Conservation (phyloP, 768 basidiomycete species). For the Hypholoma sublateritium region DNA sequence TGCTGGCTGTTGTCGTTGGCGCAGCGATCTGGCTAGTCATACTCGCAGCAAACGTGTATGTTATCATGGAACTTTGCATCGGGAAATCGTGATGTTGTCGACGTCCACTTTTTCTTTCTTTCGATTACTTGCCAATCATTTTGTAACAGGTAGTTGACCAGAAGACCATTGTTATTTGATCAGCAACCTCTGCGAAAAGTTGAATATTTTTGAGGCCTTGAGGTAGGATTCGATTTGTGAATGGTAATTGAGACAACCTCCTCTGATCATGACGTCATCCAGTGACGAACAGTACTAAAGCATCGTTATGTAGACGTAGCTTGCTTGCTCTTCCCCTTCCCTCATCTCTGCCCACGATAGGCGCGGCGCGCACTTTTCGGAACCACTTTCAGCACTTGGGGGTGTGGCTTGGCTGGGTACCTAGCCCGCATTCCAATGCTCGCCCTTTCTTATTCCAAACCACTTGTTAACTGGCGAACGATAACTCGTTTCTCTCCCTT, state of each 20-base stretch:
- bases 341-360: too few species aligned
- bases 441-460: neutral
- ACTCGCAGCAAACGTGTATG: constrained; percentile 74
- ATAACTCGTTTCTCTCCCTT: neutral
- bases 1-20: constrained; percentile 48
- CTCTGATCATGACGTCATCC: too few species aligned
- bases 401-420: too few species aligned
- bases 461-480: neutral
- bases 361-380: too few species aligned
- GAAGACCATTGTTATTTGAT: neutral
- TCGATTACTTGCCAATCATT: neutral
- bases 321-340: too few species aligned
- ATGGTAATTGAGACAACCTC: too few species aligned
- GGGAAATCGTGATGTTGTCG: constrained; percentile 3
- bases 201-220: too few species aligned
- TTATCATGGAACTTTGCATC: constrained; percentile 55
- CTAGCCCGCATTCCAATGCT: neutral
- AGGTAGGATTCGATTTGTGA: too few species aligned
- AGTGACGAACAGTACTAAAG: too few species aligned
- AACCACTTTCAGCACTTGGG: too few species aligned
- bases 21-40: constrained; percentile 64
- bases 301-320: too few species aligned
- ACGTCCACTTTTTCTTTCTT: neutral
- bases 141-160: neutral
- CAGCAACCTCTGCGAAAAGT: neutral